phyloP scores from a whole-genome alignment of 2,329 filamentous ascomycete genomes.

The Mycosphaerella sp. region DNA sequence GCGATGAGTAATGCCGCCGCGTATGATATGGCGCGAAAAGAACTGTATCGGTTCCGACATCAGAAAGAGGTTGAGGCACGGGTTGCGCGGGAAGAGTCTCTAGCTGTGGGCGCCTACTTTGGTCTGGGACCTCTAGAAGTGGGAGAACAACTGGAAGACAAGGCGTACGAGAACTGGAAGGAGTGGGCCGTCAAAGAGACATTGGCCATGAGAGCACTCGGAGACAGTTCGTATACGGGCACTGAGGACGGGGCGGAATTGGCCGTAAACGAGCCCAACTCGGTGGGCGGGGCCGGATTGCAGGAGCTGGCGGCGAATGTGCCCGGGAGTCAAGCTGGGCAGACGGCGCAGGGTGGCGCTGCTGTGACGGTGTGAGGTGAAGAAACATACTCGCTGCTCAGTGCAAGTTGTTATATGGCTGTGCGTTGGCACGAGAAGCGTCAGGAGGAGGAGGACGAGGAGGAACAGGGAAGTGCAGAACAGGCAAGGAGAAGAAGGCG shows the following conservation, averaged over 20 bases:
- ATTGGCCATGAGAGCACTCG: slow-evolving; percentile 42
- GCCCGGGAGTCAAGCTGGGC: slow-evolving; percentile 30
- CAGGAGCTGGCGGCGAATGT: slow-evolving; percentile 33
- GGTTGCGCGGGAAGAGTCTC: slow-evolving; percentile 80
- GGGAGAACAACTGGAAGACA: slow-evolving; percentile 75
- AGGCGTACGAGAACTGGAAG: slow-evolving; percentile 78
- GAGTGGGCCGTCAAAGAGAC: slow-evolving; percentile 59
- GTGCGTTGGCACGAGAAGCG: too few species aligned
- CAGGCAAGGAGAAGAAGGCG: too few species aligned
- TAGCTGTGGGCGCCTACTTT: slow-evolving; percentile 80
- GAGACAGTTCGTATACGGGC: slow-evolving; percentile 40
- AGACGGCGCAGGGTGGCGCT: slow-evolving; percentile 36
- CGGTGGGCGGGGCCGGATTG: slow-evolving; percentile 31
- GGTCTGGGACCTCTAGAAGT: slow-evolving; percentile 68
- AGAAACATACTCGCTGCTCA: too few species aligned
- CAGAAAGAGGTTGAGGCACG: slow-evolving; percentile 74
- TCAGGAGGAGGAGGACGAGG: too few species aligned
- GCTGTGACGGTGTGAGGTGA: slow-evolving; percentile 31
- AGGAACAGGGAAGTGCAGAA: too few species aligned
- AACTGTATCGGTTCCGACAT: slow-evolving; percentile 83
- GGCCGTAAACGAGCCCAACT: slow-evolving; percentile 30
- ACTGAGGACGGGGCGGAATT: slow-evolving; percentile 30
- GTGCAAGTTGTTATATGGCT: too few species aligned
- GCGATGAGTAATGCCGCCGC: slow-evolving; percentile 49
- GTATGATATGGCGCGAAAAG: slow-evolving; percentile 79